Conservation (phyloP, 345 rosid genomes). For the Rhodomyrtus tomentosa region DNA sequence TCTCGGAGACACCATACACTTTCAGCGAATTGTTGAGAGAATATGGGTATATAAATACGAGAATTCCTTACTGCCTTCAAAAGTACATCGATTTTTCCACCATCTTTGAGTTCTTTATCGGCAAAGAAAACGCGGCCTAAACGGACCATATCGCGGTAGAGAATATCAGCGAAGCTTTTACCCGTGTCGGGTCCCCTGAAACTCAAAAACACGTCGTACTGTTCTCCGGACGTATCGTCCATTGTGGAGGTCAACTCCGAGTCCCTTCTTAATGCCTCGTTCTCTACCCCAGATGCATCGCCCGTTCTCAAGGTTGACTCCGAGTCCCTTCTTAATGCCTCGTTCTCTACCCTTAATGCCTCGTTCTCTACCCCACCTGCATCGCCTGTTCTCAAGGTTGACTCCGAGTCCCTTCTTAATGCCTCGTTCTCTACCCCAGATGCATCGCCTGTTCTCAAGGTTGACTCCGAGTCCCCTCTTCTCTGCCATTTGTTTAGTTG, state of each 20-base stretch:
- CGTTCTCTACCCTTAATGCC: no score
- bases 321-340: no score
- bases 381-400: no score
- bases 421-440: no score
- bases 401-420: no score
- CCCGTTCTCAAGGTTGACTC: background rate
- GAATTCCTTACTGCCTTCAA: fast-evolving
- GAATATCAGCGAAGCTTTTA: fast-evolving
- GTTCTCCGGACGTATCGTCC: no score
- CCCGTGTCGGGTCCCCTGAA: background rate
- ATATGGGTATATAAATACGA: background rate
- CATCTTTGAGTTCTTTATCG: background rate
- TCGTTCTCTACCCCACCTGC: no score
- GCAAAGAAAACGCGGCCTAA: background rate
- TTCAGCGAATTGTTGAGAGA: background rate
- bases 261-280: background rate
- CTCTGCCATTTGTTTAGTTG: no score
- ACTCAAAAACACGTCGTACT: background rate
- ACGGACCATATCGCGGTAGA: fast-evolving
- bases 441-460: no score
- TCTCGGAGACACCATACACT: background rate
- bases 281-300: fast-evolving
- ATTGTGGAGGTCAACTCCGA: no score
- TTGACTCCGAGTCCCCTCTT: no score
- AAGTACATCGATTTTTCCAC: background rate